Conservation (phyloP, 2,329 filamentous ascomycete genomes). For the Aureobasidium sp. region DNA sequence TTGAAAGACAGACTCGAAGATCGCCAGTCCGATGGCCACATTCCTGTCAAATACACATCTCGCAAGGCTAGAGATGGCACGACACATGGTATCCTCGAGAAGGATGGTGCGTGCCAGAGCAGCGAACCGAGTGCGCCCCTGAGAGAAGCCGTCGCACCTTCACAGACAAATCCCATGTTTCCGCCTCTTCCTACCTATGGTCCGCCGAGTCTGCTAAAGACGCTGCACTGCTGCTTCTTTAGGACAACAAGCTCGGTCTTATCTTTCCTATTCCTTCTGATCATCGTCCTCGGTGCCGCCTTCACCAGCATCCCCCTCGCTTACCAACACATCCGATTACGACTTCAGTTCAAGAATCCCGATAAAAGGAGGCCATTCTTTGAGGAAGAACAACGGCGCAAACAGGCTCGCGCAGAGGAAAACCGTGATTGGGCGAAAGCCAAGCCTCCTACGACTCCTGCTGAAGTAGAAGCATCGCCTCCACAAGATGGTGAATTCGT, state of each 20-base stretch:
- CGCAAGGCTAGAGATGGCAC: conserved; percentile 37
- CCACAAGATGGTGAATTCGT: conserved; percentile 49
- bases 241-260: conserved; percentile 63
- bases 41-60: conserved; percentile 24
- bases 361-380: conserved; percentile 58
- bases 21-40: conserved; percentile 25
- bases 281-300: conserved; percentile 67
- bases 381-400: conserved; percentile 59
- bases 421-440: conserved; percentile 52
- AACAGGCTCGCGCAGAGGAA: conserved; percentile 47
- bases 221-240: conserved; percentile 58
- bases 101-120: conserved; percentile 18
- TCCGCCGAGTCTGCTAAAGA: conserved; percentile 57
- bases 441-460: background rate
- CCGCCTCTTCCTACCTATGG: conserved; percentile 77
- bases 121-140: conserved; percentile 34
- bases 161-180: conserved; percentile 71
- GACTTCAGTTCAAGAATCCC: conserved; percentile 52
- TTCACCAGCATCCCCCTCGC: conserved; percentile 56
- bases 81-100: conserved; percentile 28
- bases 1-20: conserved; percentile 46
- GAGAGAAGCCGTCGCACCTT: conserved; percentile 46
- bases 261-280: conserved; percentile 66
- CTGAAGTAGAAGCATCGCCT: background rate
- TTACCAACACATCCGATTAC: conserved; percentile 42